phyloP scores from a whole-genome alignment of 2,329 filamentous ascomycete species.

The Graphilbum sp. region DNA sequence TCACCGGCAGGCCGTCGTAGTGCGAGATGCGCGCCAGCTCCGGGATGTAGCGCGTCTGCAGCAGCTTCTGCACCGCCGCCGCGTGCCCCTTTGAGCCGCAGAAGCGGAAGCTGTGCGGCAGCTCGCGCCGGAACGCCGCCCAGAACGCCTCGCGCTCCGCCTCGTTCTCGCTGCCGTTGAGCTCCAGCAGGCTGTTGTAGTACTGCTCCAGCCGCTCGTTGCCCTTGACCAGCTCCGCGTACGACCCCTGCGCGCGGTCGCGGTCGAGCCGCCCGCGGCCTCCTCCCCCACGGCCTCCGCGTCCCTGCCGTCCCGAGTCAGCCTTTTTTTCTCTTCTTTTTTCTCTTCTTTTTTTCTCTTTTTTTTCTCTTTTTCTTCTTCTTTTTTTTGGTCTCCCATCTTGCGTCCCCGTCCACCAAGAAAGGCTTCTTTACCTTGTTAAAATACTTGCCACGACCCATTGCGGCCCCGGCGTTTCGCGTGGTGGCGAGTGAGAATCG shows the following conservation, averaged over 20 bases:
- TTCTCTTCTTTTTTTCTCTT: too few species aligned
- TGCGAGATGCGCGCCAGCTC: conserved; percentile 73
- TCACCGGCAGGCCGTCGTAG: conserved; percentile 65
- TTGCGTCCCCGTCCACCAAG: too few species aligned
- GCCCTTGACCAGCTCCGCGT: conserved; percentile 51
- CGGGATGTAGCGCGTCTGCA: conserved; percentile 79
- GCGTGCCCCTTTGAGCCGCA: conserved; percentile 92
- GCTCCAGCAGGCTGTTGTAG: conserved; percentile 63
- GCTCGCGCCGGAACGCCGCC: conserved; percentile 63
- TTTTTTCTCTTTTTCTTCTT: background rate
- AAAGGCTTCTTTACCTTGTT: background rate
- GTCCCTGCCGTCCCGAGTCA: background rate
- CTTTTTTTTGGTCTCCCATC: background rate
- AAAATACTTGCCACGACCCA: background rate
- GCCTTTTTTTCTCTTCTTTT: too few species aligned
- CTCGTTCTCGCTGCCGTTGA: conserved; percentile 37
- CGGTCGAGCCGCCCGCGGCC: background rate
- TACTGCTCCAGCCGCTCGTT: conserved; percentile 77
- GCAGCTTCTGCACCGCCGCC: conserved; percentile 74
- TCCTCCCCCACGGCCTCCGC: background rate
- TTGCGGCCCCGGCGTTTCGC: background rate
- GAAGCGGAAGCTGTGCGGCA: conserved; percentile 96
- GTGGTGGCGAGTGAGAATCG: background rate
- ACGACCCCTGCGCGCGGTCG: conserved; percentile 13
- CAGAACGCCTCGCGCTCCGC: conserved; percentile 72